Base-by-base conservation (phyloP, 768 basidiomycete genomes). In the Panaeolus cyanescens region DNA sequence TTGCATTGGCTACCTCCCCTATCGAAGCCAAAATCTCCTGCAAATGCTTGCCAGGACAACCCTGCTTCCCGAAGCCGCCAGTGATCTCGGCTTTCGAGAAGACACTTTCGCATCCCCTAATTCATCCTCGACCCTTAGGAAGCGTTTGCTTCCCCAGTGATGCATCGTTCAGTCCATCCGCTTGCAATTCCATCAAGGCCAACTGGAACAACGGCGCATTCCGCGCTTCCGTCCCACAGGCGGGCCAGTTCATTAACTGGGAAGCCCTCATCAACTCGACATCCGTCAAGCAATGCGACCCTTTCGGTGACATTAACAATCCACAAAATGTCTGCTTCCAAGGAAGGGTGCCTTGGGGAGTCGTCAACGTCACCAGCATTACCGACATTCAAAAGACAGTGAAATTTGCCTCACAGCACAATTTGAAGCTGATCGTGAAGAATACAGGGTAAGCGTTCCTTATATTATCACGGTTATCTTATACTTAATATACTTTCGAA, bases 231-330 rank as follows among this genome's bases (percentile, higher is more conserved):
- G 73, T 75, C 32, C 66, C 80, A 13, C 82, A 82, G 0, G 72
- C 77, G 1, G 73, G 79, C 72, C 73, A 82, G 55, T 53, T 65
- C 5, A 56, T 64, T 20, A 73, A 72, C 55, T 71, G 68, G 50
- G 73, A 74, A 54, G 67, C 67, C 1, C 77, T 66, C 59, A 64
- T 70, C 1, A 79, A 72, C n/a, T 62, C 39, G 19, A 83, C 82
- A 65, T 81, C n/a, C 78, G 32, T 83, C 80, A 42, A n/a, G n/a
- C n/a, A n/a, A n/a, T n/a, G n/a, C n/a, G n/a, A n/a, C n/a, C n/a
- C n/a, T n/a, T n/a, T n/a, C 79, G 83, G 45, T 78, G 78, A 62
- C 78, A 75, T 1, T 88, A 85, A 76, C 84, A 82, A 34, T 60
- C 85, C 40, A 78, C 85, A 58, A 4, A 45, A 72, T 17, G 73